These are phyloP conservation scores for Lipomyces orientalis DNA, from an alignment of 805 yeast genomes.

Conservation along the genomic window DNA sequence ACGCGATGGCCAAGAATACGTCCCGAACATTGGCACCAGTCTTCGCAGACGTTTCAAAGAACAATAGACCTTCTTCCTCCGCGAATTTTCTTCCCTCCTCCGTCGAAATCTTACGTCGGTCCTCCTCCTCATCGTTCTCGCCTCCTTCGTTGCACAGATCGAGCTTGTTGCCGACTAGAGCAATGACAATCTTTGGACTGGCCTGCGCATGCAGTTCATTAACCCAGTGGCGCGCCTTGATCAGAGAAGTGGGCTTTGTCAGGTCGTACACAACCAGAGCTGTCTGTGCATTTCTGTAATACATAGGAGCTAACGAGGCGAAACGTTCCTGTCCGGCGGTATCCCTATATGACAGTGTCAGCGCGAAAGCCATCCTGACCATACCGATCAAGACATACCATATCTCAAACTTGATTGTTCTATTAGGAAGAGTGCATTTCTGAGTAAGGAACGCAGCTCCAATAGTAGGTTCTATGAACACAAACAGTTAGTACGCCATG, in stretches of 20 bases:
- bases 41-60: conserved; percentile 95
- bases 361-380: background rate
- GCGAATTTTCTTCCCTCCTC: conserved; percentile 90
- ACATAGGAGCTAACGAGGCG: conserved; percentile 96
- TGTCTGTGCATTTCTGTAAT: conserved; percentile 96
- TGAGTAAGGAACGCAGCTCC: conserved; percentile 98
- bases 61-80: conserved; percentile 85
- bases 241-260: conserved; percentile 91
- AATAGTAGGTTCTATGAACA: conserved; percentile 79
- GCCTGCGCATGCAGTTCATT: conserved; percentile 96
- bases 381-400: conserved; percentile 54
- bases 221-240: conserved; percentile 98
- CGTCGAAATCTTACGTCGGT: conserved; percentile 70
- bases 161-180: conserved; percentile 90
- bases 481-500: background rate
- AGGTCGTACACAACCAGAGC: conserved; percentile 95
- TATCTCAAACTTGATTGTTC: conserved; percentile 88
- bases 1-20: conserved; percentile 88
- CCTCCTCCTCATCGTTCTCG: conserved; percentile 42
- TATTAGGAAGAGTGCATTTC: conserved; percentile 82
- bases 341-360: conserved; percentile 53
- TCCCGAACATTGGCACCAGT: conserved; percentile 87
- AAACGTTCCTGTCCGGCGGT: conserved; percentile 98
- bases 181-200: conserved; percentile 86
- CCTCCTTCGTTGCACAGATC: conserved; percentile 64